Conservation (phyloP, 306 rosid genomes). For the Fagus sylvatica region DNA sequence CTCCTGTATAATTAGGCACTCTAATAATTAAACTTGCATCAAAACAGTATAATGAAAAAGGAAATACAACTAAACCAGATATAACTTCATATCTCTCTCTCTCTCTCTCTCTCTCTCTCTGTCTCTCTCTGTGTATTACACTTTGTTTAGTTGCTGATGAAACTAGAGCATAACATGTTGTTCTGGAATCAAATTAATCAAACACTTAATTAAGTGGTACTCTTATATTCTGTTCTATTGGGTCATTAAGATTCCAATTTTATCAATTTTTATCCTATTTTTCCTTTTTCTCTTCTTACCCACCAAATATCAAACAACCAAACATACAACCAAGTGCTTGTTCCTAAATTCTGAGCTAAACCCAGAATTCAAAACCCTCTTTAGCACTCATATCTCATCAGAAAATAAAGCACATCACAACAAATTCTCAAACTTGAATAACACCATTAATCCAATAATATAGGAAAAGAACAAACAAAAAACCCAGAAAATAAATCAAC, state of each 20-base stretch:
- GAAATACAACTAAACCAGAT: not conserved
- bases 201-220: not conserved
- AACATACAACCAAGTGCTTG: conserved; percentile 14
- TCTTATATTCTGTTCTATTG: conserved; percentile 6
- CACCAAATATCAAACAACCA: not conserved
- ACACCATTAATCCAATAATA: conserved; percentile 11
- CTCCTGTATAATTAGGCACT: conserved; percentile 52
- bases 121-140: too few relatives aligned
- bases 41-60: not conserved
- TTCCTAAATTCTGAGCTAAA: conserved; percentile 29
- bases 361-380: conserved; percentile 37
- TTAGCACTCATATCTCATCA: conserved; percentile 5
- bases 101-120: too few relatives aligned
- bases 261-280: not conserved
- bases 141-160: conserved; percentile 9
- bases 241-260: conserved; percentile 5
- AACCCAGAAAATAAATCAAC: conserved; percentile 3
- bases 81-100: not conserved
- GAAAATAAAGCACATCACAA: not conserved
- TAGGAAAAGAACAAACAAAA: not conserved
- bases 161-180: conserved; percentile 3
- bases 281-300: not conserved
- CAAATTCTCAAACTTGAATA: conserved; percentile 2
- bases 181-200: not conserved
- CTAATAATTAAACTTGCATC: conserved; percentile 15